Percentiles rank a stretch among this genome's conserved stretches.
These are phyloP conservation scores for Botryotinia calthae DNA, from an alignment of 2,329 filamentous ascomycete genomes.

Conservation along the genomic window DNA sequence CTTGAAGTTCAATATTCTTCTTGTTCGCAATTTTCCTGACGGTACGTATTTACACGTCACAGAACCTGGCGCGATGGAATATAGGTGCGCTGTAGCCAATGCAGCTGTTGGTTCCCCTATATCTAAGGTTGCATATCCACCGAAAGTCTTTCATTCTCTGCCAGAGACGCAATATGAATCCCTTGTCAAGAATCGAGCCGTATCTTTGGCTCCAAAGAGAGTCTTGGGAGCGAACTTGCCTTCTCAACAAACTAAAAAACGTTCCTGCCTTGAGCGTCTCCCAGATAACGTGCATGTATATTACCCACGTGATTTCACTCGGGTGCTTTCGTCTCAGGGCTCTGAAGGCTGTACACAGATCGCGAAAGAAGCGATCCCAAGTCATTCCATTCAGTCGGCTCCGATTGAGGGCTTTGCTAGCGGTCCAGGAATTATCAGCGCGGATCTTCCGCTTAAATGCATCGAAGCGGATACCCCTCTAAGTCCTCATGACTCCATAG, in stretches of 20 bases:
- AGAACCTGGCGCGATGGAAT: accelerated
- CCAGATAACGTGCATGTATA: too few relatives aligned
- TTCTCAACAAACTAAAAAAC: too few relatives aligned
- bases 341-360: not conserved
- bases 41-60: not conserved
- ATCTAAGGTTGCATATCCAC: not conserved
- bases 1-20: not conserved
- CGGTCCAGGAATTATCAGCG: not conserved
- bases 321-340: too few relatives aligned
- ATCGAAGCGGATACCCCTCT: accelerated
- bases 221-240: too few relatives aligned
- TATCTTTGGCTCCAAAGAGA: not conserved
- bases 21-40: not conserved
- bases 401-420: not conserved
- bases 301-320: too few relatives aligned
- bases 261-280: too few relatives aligned
- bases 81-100: not conserved
- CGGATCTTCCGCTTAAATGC: not conserved
- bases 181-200: too few relatives aligned
- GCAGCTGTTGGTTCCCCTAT: not conserved
- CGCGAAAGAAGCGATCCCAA: not conserved
- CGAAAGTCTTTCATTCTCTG: not conserved
- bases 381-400: accelerated
- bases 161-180: not conserved
- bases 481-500: not conserved